A percentile compares a stretch with the other conserved stretches of the same genome.
Conservation (phyloP, 1,284 basidiomycete species). For the Bothia castanella region DNA sequence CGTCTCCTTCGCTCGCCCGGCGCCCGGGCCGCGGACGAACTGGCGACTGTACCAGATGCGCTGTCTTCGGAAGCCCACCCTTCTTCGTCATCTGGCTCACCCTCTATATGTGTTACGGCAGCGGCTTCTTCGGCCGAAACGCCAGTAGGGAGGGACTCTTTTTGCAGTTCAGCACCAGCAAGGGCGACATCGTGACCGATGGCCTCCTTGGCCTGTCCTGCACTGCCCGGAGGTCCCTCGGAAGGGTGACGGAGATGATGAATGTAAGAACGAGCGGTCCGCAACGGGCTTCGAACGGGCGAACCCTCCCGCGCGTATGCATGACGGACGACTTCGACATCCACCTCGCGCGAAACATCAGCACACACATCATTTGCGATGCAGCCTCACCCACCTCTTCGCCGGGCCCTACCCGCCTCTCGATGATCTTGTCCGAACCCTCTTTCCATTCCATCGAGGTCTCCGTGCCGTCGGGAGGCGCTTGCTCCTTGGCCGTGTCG, state of each 20-base stretch:
- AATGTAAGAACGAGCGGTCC: conserved; percentile 8
- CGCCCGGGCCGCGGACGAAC: background rate
- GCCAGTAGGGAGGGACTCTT: background rate
- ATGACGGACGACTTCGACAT: conserved; percentile 25
- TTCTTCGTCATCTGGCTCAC: conserved; percentile 20
- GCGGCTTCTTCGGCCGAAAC: background rate
- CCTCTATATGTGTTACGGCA: conserved; percentile 2
- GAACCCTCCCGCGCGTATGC: conserved; percentile 14
- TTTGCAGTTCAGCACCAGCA: background rate
- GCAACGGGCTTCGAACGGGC: background rate
- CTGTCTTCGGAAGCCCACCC: conserved; percentile 26
- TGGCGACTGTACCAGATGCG: background rate
- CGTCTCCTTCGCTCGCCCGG: conserved; percentile 16
- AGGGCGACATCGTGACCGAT: background rate
- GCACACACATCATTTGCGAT: conserved; percentile 1
- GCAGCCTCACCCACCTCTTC: conserved; percentile 23
- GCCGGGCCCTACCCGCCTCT: conserved; percentile 29
- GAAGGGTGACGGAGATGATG: conserved; percentile 12
- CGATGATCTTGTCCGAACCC: conserved; percentile 56
- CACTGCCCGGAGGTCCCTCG: background rate
- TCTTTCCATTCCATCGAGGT: conserved; percentile 57
- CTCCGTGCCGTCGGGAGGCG: conserved; percentile 45
- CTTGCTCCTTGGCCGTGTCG: conserved; percentile 27
- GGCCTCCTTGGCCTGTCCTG: conserved; percentile 1
- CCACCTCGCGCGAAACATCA: conserved; percentile 24